Evolutionary conservation across 225 moss, liverwort and hornwort species (phyloP), one percentile per base, ranked within the genome.

Genomic region (Pleurozium schreberi): DNA sequence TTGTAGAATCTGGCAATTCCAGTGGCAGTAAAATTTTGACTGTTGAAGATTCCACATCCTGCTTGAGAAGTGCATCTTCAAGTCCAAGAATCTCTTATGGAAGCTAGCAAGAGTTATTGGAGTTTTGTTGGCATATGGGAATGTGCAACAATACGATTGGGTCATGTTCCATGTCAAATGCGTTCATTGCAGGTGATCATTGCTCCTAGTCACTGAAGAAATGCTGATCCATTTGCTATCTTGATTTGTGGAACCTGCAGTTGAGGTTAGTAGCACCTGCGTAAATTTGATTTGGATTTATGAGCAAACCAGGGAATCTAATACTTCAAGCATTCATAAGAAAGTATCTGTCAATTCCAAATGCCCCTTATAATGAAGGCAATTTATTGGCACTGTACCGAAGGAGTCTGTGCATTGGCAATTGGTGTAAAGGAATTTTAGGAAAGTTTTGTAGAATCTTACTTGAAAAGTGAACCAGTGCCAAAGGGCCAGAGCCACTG

Each of bases 21-120:
- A 66, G 84, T 47, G 90, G 87, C 81, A 90, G 90, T 87, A 75
- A 89, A 90, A 33, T 75, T 86, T 83, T 83, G 92, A 84, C 86
- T 86, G 86, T 89, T 70, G 71, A 82, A 79, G 82, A 34, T 62
- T 82, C 65, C 49, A 26, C 38, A 23, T 82, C 60, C 45, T 21
- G 81, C 14, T 81, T 49, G 65, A 17, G 65, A 65, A 49, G 65
- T 25, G 65, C 17, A 23, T 81, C 21, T 4, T 8, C 11, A 49
- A 82, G 26, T 21, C 11, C 16, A 5, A 34, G 18, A 65, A 50
- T 64, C 25, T 26, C 25, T 11, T 25, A 10, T 38, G 64, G 47
- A 6, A 61, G 64, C 22, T 45, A 61, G 14, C 13, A 5, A 43
- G 30, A 58, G 20, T 20, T 20, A 4, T 14, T 62, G 9, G 33